phyloP scores from a whole-genome alignment of 176 grass and related monocot species.

The Urochloa ruziziensis region DNA sequence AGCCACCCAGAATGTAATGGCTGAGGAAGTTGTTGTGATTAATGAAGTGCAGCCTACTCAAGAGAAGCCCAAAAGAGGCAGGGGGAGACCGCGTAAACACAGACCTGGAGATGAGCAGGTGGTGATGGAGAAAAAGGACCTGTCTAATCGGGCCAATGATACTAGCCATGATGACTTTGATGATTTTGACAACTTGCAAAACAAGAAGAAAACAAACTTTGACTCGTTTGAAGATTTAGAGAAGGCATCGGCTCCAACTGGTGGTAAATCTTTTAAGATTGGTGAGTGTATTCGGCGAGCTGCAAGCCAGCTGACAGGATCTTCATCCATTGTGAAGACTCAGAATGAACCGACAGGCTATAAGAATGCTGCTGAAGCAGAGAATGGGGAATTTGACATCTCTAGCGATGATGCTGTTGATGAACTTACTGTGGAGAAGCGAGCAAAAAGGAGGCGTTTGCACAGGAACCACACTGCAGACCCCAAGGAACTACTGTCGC shows the following conservation, averaged over 20 bases:
- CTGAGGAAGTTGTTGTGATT: conserved; percentile 41
- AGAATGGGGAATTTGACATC: conserved; percentile 81
- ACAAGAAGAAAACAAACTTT: conserved; percentile 50
- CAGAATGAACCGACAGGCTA: conserved; percentile 47
- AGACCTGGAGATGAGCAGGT: conserved; percentile 46
- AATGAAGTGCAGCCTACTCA: conserved; percentile 34
- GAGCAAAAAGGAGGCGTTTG: conserved; percentile 57
- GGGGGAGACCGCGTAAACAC: conserved; percentile 71
- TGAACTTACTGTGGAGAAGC: conserved; percentile 48
- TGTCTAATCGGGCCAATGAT: conserved; percentile 47
- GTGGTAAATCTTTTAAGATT: conserved; percentile 89
- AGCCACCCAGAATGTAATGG: conserved; percentile 12
- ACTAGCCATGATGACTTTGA: conserved; percentile 36
- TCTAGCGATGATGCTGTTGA: conserved; percentile 63
- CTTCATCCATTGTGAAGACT: conserved; percentile 49
- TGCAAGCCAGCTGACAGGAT: conserved; percentile 85
- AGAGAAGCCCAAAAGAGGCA: conserved; percentile 67
- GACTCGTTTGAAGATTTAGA: conserved; percentile 55
- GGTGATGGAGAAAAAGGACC: conserved; percentile 39
- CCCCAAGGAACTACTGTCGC: conserved; percentile 64
- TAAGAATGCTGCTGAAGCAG: conserved; percentile 59
- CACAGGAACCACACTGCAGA: conserved; percentile 59
- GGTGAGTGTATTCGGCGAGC: conserved; percentile 93
- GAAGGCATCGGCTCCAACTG: conserved; percentile 42
- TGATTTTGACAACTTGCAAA: conserved; percentile 55